Base-by-base conservation (phyloP, 345 rosid species). In the Streptanthus diversifolius region DNA sequence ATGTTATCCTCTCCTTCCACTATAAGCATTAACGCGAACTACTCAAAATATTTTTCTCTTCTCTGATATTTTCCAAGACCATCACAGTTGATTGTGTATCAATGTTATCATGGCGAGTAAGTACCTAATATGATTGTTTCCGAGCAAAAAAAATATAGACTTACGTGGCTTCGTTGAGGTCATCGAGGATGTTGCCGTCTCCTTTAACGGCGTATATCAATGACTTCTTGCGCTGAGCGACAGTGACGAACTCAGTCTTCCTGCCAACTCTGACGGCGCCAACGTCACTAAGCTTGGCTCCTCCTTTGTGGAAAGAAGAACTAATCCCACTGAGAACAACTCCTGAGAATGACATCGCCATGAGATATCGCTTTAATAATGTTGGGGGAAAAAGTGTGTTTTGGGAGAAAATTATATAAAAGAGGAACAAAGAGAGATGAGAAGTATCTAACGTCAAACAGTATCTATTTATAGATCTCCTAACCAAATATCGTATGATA, bases 261-360 rank as follows among this genome's bases (percentile, higher is more conserved):
- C 54, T 39, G 55, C 77, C 57, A 73, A 64, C 18, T 43, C 45
- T 0, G 21, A 73, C 65, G 49, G 65, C 0, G 0, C 56, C 7
- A 54, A 44, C 57, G 11, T 57, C 21, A 1, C 21, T 12, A 15
- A 22, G 48, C 57, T 73, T 64, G 22, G 58, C 70, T 15, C 30
- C 65, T 57, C 33, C 58, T 40, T 0, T 64, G 21, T 25, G 64
- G 65, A 54, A 64, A 54, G 77, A 63, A 54, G 64, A 33, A 63
- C 21, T 9, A 36, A 64, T n/a, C 48, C 77, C 77, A 33, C 49
- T 43, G 17, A 73, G 77, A 55, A 73, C 57, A 54, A 71, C 71
- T 54, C 77, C 77, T 33, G 77, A 73, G 15, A 73, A 43, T 33
- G 76, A 62, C 76, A 71, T 71, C 17, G 76, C 76, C 76, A 71